Percentiles rank a stretch among this genome's conserved stretches.
phyloP scores from a whole-genome alignment of 2,329 filamentous ascomycete species.

The Trichoderma atrobrunneum region DNA sequence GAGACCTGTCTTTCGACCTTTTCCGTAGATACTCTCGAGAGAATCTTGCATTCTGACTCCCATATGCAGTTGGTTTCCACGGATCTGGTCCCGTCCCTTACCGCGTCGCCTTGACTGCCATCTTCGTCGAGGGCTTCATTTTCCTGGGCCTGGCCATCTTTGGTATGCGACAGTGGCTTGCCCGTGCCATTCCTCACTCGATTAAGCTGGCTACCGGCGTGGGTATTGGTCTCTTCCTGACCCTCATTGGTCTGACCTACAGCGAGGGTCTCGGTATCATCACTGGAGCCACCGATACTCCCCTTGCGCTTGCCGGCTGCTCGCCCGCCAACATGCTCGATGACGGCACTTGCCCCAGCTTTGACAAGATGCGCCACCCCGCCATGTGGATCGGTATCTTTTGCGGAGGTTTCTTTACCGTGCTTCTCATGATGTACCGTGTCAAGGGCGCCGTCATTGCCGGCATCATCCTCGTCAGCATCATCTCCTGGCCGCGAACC shows the following conservation, averaged over 20 bases:
- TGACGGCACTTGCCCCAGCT: slow-evolving; percentile 58
- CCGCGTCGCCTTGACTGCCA: slow-evolving; percentile 73
- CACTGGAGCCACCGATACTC: slow-evolving; percentile 64
- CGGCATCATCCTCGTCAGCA: slow-evolving; percentile 78
- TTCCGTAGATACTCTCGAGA: too few species aligned
- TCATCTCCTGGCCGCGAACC: slow-evolving; percentile 81
- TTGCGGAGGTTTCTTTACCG: slow-evolving; percentile 76
- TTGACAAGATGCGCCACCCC: slow-evolving; percentile 75
- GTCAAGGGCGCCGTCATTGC: slow-evolving; percentile 84
- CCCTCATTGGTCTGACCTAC: slow-evolving; percentile 73
- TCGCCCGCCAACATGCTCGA: slow-evolving; percentile 39
- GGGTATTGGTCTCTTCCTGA: slow-evolving; percentile 80
- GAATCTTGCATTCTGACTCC: neutral
- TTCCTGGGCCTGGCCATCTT: slow-evolving; percentile 77
- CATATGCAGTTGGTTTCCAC: slow-evolving; percentile 62
- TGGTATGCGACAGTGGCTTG: slow-evolving; percentile 84
- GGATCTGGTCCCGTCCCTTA: slow-evolving; percentile 73
- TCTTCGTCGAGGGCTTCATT: slow-evolving; percentile 84
- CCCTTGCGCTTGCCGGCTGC: slow-evolving; percentile 74
- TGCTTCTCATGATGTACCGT: slow-evolving; percentile 78
- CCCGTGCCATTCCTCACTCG: slow-evolving; percentile 74
- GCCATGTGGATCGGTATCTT: slow-evolving; percentile 89
- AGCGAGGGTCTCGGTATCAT: slow-evolving; percentile 78
- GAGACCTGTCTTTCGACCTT: neutral
- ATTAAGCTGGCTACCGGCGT: slow-evolving; percentile 86